Percentiles rank a stretch among this genome's conserved stretches.
These are phyloP conservation scores for Acanthamoeba triangularis DNA, from an alignment of 208 protist species.

Conservation along the genomic window DNA sequence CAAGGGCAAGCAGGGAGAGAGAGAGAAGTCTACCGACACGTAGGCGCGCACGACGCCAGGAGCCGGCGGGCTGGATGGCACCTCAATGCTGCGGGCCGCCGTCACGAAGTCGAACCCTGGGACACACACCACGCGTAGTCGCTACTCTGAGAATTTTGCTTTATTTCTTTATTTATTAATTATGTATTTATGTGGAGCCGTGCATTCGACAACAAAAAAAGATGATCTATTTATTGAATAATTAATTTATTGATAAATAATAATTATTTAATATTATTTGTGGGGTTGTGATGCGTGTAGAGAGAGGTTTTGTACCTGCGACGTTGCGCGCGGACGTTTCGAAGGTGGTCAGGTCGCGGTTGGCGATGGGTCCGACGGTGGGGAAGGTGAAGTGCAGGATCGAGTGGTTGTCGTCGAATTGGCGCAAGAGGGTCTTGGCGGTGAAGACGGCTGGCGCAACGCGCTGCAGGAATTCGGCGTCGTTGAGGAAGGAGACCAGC, in stretches of 20 bases:
- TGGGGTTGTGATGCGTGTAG: no score
- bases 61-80: background rate
- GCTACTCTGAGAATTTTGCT: background rate
- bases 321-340: background rate
- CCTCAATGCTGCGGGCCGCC: background rate
- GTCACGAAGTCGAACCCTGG: slow-evolving; percentile 1
- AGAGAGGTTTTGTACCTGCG: background rate
- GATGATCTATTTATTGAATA: no score
- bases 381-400: slow-evolving; percentile 38
- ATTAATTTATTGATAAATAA: background rate
- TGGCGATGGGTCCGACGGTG: background rate
- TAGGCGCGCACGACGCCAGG: slow-evolving; percentile 17
- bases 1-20: no score
- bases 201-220: no score
- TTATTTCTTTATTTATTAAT: no score
- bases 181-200: no score
- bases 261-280: background rate
- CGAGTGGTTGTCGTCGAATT: slow-evolving; percentile 4
- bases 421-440: background rate
- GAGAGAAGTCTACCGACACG: background rate
- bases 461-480: background rate
- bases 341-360: slow-evolving; percentile 43
- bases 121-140: no score
- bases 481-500: background rate
- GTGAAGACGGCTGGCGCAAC: background rate